phyloP scores from a whole-genome alignment of 345 rosid genomes.

The Citrus medica region DNA sequence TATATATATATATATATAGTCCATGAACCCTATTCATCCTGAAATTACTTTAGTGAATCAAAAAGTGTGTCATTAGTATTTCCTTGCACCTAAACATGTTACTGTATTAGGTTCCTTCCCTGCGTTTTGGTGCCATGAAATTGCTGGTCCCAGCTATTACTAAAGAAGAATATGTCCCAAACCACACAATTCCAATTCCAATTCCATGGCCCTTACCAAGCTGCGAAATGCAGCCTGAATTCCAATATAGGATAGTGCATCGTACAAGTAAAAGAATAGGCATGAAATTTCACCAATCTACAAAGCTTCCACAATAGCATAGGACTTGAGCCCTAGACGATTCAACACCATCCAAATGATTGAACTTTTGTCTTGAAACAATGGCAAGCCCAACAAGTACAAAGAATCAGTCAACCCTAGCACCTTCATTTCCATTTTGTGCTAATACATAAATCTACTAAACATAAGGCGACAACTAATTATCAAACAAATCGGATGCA shows the following conservation, averaged over 20 bases:
- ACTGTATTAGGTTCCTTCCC: not conserved
- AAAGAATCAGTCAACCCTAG: not conserved
- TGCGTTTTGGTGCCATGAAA: not conserved
- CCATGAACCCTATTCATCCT: not conserved
- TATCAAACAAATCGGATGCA: not conserved
- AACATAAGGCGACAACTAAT: not conserved
- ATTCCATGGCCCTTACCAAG: not conserved
- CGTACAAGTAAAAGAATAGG: not conserved
- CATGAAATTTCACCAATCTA: not conserved
- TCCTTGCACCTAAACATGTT: not conserved
- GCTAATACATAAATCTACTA: not conserved
- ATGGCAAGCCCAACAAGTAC: not conserved
- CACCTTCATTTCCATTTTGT: not conserved
- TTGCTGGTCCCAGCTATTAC: not conserved
- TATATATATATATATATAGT: too few relatives aligned
- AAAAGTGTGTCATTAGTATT: not conserved
- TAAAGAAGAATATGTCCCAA: not conserved
- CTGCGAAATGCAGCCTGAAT: not conserved
- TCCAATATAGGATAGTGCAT: not conserved
- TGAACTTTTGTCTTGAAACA: not conserved
- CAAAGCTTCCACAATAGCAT: not conserved
- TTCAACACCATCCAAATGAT: not conserved
- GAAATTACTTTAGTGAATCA: not conserved
- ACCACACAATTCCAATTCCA: not conserved
- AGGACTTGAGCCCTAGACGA: not conserved